These are phyloP conservation scores for Lojkania enalia DNA, from an alignment of 2,329 filamentous ascomycete species.

Conservation along the genomic window DNA sequence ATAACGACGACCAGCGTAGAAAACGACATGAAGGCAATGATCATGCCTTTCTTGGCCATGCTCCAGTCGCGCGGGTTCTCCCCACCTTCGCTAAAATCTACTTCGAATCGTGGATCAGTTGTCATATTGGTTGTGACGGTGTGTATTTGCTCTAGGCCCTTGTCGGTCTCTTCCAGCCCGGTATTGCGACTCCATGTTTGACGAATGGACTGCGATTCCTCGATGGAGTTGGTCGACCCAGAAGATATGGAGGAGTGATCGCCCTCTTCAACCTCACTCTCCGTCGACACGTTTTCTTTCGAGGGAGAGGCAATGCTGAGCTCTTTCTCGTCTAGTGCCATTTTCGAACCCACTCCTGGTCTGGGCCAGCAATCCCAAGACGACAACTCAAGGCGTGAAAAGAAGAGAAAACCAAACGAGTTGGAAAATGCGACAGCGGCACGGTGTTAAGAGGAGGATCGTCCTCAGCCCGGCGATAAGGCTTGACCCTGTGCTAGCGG, in stretches of 20 bases:
- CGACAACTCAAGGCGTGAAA: neutral
- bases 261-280: slow-evolving; percentile 17
- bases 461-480: slow-evolving; percentile 3
- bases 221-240: slow-evolving; percentile 21
- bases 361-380: neutral
- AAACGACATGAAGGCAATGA: slow-evolving; percentile 60
- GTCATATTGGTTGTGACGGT: slow-evolving; percentile 43
- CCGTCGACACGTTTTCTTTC: neutral
- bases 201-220: slow-evolving; percentile 33
- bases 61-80: slow-evolving; percentile 72
- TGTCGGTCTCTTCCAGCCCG: slow-evolving; percentile 33
- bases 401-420: slow-evolving; percentile 10
- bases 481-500: neutral
- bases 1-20: slow-evolving; percentile 56
- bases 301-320: slow-evolving; percentile 1
- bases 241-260: slow-evolving; percentile 33
- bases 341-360: neutral
- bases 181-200: slow-evolving; percentile 41
- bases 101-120: slow-evolving; percentile 65
- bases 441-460: slow-evolving; percentile 1
- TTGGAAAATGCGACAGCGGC: neutral
- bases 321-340: slow-evolving; percentile 10
- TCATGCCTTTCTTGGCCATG: slow-evolving; percentile 59
- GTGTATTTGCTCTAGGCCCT: slow-evolving; percentile 27
- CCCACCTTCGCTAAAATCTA: slow-evolving; percentile 67